phyloP scores from a whole-genome alignment of 805 yeast genomes.

The Pichia paraexigua region DNA sequence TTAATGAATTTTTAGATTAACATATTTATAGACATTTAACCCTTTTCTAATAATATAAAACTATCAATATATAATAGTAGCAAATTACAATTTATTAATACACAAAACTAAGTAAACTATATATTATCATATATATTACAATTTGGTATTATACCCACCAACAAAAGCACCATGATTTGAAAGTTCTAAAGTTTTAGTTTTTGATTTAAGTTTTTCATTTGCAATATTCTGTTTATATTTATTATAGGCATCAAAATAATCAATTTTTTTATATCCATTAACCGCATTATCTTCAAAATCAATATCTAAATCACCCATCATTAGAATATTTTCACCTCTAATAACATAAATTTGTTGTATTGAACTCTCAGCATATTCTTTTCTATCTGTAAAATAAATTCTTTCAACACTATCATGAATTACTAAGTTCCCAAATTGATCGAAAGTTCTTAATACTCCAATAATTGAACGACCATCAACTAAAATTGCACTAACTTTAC shows the following conservation, averaged over 20 bases:
- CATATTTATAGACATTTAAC: background rate
- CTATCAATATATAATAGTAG: background rate
- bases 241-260: background rate
- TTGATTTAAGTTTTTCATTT: background rate
- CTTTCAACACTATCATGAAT: slow-evolving; percentile 87
- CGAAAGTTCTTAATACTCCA: slow-evolving; percentile 91
- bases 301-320: slow-evolving; percentile 89
- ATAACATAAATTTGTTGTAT: slow-evolving; percentile 73
- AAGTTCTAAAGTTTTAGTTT: background rate
- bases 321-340: slow-evolving; percentile 92
- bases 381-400: slow-evolving; percentile 48
- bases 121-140: background rate
- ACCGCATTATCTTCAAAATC: slow-evolving; percentile 73
- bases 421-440: slow-evolving; percentile 89
- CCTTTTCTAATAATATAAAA: background rate
- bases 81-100: background rate
- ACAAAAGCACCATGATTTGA: slow-evolving; percentile 3
- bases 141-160: background rate
- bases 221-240: background rate
- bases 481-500: slow-evolving; percentile 69
- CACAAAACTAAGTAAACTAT: background rate
- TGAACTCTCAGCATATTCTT: slow-evolving; percentile 53
- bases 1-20: too few species aligned
- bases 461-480: slow-evolving; percentile 85
- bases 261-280: slow-evolving; percentile 29